A percentile compares a stretch with the other conserved stretches of the same genome.
phyloP scores from a whole-genome alignment of 202 grass and related monocot genomes.

The Dendrocalamus latiflorus region DNA sequence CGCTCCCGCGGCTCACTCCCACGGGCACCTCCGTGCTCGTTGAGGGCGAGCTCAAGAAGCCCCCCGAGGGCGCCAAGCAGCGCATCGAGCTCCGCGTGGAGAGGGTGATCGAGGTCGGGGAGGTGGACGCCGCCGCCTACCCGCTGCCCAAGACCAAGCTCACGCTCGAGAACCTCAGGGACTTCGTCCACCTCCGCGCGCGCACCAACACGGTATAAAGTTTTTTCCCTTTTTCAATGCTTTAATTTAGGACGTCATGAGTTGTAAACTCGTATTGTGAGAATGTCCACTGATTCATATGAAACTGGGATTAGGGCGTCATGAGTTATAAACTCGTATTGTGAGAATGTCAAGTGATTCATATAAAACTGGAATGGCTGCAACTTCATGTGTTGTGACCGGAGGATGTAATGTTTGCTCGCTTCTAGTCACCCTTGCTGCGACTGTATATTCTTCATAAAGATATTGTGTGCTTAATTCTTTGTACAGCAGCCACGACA shows the following conservation, averaged over 20 bases:
- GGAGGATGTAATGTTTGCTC: background rate
- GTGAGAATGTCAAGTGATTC: background rate
- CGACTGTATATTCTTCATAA: background rate
- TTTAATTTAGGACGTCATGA: too few species aligned
- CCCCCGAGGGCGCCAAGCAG: slow-evolving; percentile 68
- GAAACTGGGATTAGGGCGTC: too few species aligned
- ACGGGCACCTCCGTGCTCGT: slow-evolving; percentile 87
- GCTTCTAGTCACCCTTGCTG: background rate
- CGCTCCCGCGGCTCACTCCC: slow-evolving; percentile 55
- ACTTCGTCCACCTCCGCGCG: slow-evolving; percentile 65
- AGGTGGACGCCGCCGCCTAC: slow-evolving; percentile 64
- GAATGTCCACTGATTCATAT: too few species aligned
- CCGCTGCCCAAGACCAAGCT: slow-evolving; percentile 81
- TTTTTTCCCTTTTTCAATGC: background rate
- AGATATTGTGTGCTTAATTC: background rate
- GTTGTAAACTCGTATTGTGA: too few species aligned
- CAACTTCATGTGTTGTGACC: background rate
- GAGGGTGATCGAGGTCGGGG: slow-evolving; percentile 68
- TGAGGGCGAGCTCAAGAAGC: too few species aligned
- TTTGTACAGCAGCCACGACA: background rate
- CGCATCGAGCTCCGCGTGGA: slow-evolving; percentile 65
- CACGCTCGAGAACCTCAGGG: slow-evolving; percentile 78
- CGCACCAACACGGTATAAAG: slow-evolving; percentile 74
- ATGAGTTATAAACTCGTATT: too few species aligned
- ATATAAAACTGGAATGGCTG: background rate